Evolutionary conservation across 2,329 filamentous ascomycete genomes (phyloP).

Genomic region (Orbilia oligospora): DNA sequence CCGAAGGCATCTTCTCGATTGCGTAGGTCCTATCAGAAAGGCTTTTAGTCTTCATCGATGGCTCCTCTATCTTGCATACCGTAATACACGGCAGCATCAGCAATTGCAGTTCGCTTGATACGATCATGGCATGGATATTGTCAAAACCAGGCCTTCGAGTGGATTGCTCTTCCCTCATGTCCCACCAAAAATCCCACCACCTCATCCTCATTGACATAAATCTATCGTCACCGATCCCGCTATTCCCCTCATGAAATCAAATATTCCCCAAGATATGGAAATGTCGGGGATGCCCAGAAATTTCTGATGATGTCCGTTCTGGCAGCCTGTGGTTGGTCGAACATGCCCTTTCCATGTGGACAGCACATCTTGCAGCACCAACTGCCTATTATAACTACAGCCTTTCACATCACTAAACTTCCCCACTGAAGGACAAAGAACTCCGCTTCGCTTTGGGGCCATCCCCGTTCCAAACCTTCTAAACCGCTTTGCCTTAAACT

Average conservation of each 20-base stretch:
- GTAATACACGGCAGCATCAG: conserved; percentile 28
- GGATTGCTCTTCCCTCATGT: conserved; percentile 25
- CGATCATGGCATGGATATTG: conserved; percentile 15
- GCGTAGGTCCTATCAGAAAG: conserved; percentile 32
- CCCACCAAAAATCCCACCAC: conserved; percentile 15
- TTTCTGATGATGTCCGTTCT: conserved; percentile 8
- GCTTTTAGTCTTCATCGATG: conserved; percentile 25
- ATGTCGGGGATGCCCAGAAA: conserved; percentile 24
- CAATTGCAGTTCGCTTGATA: conserved; percentile 20
- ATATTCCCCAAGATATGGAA: conserved; percentile 12
- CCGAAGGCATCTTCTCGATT: conserved; percentile 21
- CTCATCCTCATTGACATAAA: conserved; percentile 32
- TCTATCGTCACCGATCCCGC: conserved; percentile 26
- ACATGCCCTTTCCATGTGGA: conserved; percentile 28
- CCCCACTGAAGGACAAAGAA: conserved; percentile 15
- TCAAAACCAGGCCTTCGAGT: conserved; percentile 7
- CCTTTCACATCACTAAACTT: conserved; percentile 22
- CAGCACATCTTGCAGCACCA: conserved; percentile 59
- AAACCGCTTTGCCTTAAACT: conserved; percentile 27
- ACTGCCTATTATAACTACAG: conserved; percentile 44
- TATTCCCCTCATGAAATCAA: conserved; percentile 18
- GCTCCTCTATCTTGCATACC: conserved; percentile 37
- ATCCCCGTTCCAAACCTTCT: conserved; percentile 18
- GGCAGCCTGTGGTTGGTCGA: conserved; percentile 37
- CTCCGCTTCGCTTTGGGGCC: conserved; percentile 15